Percentiles rank a stretch among this genome's conserved stretches.
Evolutionary conservation across 352 stramenopile genomes (phyloP).

Genomic region (Aphanomyces astaci): DNA sequence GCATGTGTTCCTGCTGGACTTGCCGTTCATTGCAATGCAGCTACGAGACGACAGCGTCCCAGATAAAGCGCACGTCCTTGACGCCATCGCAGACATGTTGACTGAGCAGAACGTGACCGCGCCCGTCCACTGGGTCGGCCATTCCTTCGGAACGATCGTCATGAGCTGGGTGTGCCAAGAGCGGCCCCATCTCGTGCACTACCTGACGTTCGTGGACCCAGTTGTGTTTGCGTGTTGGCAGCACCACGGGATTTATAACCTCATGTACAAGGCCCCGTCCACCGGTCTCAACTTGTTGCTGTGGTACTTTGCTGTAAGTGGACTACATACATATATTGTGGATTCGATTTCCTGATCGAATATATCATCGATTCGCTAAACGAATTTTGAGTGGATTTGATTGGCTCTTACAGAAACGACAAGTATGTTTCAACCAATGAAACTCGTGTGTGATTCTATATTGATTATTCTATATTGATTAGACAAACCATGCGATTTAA

Average conservation of each 20-base stretch:
- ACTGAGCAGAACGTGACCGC: neutral
- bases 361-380: too few species aligned
- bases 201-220: slow-evolving; percentile 2
- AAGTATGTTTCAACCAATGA: too few species aligned
- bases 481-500: too few species aligned
- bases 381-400: too few species aligned
- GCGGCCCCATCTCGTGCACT: neutral
- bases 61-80: neutral
- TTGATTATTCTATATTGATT: too few species aligned
- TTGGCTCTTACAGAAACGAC: too few species aligned
- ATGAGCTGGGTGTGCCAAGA: slow-evolving; percentile 13
- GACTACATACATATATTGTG: too few species aligned
- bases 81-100: neutral
- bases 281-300: neutral
- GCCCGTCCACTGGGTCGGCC: neutral
- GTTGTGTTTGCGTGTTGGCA: neutral
- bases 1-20: neutral
- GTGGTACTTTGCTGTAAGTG: slow-evolving; percentile 6
- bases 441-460: too few species aligned
- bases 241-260: slow-evolving; percentile 6
- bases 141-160: slow-evolving; percentile 6
- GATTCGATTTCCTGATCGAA: too few species aligned
- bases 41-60: neutral
- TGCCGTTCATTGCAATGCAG: slow-evolving; percentile 2
- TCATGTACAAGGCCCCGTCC: neutral